Conservation (phyloP, 179 eudicot species). For the Pouteria campechiana region DNA sequence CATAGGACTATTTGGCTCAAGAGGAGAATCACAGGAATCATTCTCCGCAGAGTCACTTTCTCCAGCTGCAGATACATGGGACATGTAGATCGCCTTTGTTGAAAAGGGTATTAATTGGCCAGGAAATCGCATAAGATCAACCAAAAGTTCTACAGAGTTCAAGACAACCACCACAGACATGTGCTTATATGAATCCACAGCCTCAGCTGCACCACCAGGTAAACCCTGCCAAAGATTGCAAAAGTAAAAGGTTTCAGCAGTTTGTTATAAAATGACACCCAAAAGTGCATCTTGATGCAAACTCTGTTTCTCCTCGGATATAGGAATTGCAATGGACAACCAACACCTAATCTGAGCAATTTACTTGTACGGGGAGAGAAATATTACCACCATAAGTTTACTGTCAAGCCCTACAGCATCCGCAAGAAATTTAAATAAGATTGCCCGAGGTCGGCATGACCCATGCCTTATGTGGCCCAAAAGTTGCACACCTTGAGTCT, state of each 20-base stretch:
- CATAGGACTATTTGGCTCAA: constrained; percentile 74
- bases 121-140: constrained; percentile 73
- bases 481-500: constrained; percentile 58
- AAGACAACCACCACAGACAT: constrained; percentile 61
- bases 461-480: constrained; percentile 80
- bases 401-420: constrained; percentile 71
- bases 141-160: constrained; percentile 63
- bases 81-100: constrained; percentile 56
- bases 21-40: constrained; percentile 84
- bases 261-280: background rate
- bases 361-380: background rate
- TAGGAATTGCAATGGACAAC: too few relatives aligned
- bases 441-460: constrained; percentile 74
- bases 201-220: constrained; percentile 47
- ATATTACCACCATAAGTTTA: constrained; percentile 65
- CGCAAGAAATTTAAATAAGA: constrained; percentile 82
- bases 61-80: constrained; percentile 58
- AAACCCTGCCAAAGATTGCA: constrained; percentile 37
- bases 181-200: constrained; percentile 59
- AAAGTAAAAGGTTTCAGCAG: background rate
- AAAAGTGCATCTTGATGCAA: background rate
- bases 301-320: too few relatives aligned
- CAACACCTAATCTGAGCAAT: background rate
- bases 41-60: constrained; percentile 86
- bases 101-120: constrained; percentile 75